These are phyloP conservation scores for Phyllosticta citribraziliensis DNA, from an alignment of 2,329 filamentous ascomycete species.

Conservation along the genomic window DNA sequence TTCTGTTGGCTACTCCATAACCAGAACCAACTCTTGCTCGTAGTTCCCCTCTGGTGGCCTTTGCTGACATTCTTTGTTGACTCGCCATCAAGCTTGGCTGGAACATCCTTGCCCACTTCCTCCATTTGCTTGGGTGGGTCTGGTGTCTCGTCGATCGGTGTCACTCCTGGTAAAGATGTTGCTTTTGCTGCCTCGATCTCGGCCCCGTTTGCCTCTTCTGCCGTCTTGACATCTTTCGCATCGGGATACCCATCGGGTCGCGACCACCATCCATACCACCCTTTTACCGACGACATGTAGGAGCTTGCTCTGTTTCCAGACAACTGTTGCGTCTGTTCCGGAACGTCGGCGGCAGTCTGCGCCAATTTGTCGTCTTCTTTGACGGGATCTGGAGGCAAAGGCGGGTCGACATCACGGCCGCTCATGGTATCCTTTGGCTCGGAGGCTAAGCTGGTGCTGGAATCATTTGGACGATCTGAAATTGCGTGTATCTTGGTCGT, in stretches of 20 bases:
- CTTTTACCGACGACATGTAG: constrained; percentile 15
- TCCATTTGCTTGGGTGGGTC: constrained; percentile 12
- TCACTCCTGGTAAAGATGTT: constrained; percentile 31
- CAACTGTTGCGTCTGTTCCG: constrained; percentile 14
- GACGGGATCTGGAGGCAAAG: constrained; percentile 34
- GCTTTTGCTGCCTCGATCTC: constrained; percentile 28
- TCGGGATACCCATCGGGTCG: constrained; percentile 37
- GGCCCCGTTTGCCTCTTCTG: constrained; percentile 16
- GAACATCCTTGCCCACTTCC: neutral
- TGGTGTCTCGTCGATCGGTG: constrained; percentile 24
- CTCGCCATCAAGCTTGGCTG: neutral
- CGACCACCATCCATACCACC: constrained; percentile 43
- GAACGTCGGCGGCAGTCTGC: neutral
- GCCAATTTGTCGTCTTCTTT: neutral
- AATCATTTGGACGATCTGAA: constrained; percentile 20
- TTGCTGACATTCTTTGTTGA: constrained; percentile 2
- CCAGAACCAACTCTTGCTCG: constrained; percentile 38
- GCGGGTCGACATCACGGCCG: constrained; percentile 26
- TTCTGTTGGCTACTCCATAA: constrained; percentile 41
- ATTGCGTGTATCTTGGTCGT: constrained; percentile 38
- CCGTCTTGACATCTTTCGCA: constrained; percentile 26
- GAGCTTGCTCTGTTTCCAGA: constrained; percentile 12
- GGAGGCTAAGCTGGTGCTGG: constrained; percentile 15
- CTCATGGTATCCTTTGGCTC: constrained; percentile 10
- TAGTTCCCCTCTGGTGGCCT: constrained; percentile 14